Base-by-base conservation (phyloP, 1,139 yeast genomes). In the Yamadazyma siamensis region DNA sequence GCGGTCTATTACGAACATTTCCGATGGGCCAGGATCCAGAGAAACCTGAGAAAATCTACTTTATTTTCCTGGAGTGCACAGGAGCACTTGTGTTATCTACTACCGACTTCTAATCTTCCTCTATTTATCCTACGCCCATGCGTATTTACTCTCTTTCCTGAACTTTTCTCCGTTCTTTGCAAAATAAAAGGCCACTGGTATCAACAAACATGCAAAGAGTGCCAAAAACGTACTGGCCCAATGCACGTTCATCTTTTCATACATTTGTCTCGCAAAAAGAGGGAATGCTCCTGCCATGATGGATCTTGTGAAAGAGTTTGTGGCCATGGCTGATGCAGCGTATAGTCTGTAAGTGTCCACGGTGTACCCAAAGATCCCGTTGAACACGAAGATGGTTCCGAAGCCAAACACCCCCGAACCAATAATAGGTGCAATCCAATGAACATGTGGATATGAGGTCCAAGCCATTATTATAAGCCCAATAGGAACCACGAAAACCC, bases 151-250 rank as follows among this genome's bases (percentile, higher is more conserved):
- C 29, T 38, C 47, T 15, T 39, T 40, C 38, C 70, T 46, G 20
- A 63, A 42, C 16, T 38, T 29, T 33, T 56, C 61, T 1, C 71
- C 71, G 30, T 63, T 54, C 25, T 50, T 53, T 36, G 52, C 60
- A 36, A 65, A 59, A 20, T 55, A 39, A 27, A 61, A 55, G 3
- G 71, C 69, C 24, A 64, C 56, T 3, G 71, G 71, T 9, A 63
- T 54, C 40, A 64, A 47, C 1, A 49, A 27, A 18, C 55, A 38
- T 0, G 61, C 60, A 33, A 64, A 47, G 20, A 59, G 38, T 6
- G 60, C 71, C 34, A 64, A 52, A 38, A 65, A 48, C 5, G 66
- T 55, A 28, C 61, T 59, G 4, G 66, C 69, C 71, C 71, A 65
- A 18, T 65, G 68, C 20, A 61, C 52, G 2, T 62, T 66, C 46